Conservation (phyloP, 768 basidiomycete species). For the Dioszegia aurantiaca region DNA sequence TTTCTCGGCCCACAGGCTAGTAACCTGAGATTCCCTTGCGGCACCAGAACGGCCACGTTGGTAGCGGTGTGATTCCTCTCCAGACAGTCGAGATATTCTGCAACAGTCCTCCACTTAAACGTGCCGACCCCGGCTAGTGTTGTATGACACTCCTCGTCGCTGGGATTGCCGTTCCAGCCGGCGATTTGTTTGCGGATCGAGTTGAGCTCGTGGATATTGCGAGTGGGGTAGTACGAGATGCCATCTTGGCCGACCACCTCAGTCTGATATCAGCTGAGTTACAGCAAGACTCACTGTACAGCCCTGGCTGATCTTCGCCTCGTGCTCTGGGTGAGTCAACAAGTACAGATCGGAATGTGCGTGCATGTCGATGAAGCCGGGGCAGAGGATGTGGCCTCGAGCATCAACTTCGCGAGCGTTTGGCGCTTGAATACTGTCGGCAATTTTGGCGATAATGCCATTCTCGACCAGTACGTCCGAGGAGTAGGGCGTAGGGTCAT, state of each 20-base stretch:
- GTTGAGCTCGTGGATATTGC: conserved; percentile 17
- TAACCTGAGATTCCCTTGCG: conserved; percentile 48
- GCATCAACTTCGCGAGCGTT: conserved; percentile 19
- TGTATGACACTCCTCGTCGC: conserved; percentile 32
- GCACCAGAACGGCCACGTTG: conserved; percentile 46
- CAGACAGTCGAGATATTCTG: conserved; percentile 44
- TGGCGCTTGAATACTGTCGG: neutral
- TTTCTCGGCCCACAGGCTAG: conserved; percentile 45
- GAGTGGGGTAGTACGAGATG: conserved; percentile 44
- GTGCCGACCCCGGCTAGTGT: conserved; percentile 24
- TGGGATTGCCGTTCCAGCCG: conserved; percentile 49
- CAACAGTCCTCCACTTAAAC: conserved; percentile 41
- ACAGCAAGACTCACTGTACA: conserved; percentile 39
- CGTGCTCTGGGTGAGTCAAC: conserved; percentile 43
- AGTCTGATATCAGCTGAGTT: conserved; percentile 21
- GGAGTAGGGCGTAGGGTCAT: conserved; percentile 26
- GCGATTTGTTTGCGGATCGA: conserved; percentile 47
- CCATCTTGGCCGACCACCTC: conserved; percentile 51
- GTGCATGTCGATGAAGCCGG: conserved; percentile 51
- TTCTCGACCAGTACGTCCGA: conserved; percentile 36
- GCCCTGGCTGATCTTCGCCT: conserved; percentile 47
- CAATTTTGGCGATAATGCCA: conserved; percentile 37
- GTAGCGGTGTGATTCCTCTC: conserved; percentile 43
- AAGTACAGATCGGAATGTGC: conserved; percentile 49
- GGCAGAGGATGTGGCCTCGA: conserved; percentile 34